Base-by-base conservation (phyloP, 2,329 filamentous ascomycete genomes). In the Xylaria sp. region DNA sequence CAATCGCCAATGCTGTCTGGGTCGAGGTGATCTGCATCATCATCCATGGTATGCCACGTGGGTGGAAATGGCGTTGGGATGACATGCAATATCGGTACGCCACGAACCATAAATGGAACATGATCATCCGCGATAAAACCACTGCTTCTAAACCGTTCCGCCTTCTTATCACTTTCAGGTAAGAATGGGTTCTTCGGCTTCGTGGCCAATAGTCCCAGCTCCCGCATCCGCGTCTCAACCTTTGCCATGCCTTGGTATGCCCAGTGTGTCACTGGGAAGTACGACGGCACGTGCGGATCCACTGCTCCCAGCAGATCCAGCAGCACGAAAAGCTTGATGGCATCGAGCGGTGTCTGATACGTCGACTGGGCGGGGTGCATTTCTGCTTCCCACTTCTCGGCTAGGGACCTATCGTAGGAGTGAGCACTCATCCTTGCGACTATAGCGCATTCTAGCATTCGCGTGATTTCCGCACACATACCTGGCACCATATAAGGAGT, bases 181-280 rank as follows among this genome's bases (percentile, higher is more conserved):
- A 97, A 79, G 73, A 96, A 97, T 0, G 76, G 73, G 41, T 72
- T 68, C n/a, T 68, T 65, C 0, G 84, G 72, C 61, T 78, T 75
- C 60, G 77, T 81, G 38, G 74, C 69, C 65, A 92, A 83, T 23
- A 90, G 77, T 1, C 80, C 80, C 1, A 93, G 79, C 9, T 81
- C 77, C 33, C 93, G 87, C 73, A 97, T 81, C 25, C 93, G 88
- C 52, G 80, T 77, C 77, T 98, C 94, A 15, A 96, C 78, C 2
- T 79, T 77, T 1, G 91, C 89, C 81, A 98, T 86, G 61, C 85
- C 84, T 67, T 86, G 81, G 75, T 98, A 98, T 1, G 93, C 93
- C 94, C 94, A 97, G 74, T 98, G 94, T 0, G 94, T 97, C 1
- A 89, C 90, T 61, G 88, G 83, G 74, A 96, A 97, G 78, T 94